Base-by-base conservation (phyloP, 1,284 basidiomycete species). In the Austroboletus novae-zelandiae region DNA sequence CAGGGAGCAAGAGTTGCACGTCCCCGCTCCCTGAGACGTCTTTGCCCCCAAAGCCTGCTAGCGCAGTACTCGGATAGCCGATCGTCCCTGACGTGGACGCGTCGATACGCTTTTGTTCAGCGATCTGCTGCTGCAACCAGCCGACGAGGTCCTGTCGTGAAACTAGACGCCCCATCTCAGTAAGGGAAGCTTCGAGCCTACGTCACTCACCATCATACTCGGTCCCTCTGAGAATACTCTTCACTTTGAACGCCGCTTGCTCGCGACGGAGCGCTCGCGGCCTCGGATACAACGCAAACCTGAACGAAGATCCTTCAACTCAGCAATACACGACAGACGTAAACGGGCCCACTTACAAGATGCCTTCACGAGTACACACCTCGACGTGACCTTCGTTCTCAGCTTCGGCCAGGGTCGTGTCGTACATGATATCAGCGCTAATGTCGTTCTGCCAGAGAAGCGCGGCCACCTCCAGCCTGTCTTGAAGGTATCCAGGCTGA, bases 391-490 rank as follows among this genome's bases (percentile, higher is more conserved):
- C 81, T 66, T 87, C 85, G 53, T 80, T 75, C 47, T 86, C 83
- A 7, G 71, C 66, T 52, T 83, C 81, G 3, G 73, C 71, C 39
- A 91, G 65, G 10, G 80, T 84, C 6, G 78, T 77, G 54, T 91
- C 89, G 61, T 94, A 94, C 83, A 93, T 91, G 53, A 94, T 71
- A 68, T 94, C 92, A 0, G 91, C 86, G 55, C 89, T 89, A 62
- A 94, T 92, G 45, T 81, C 81, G 59, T 90, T 77, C 55, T 83
- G 77, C 91, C 92, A 94, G 23, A 94, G 72, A 54, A 86, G 78
- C 3, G 86, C 74, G 9, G 84, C 86, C 14, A 93, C 77, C 61
- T 94, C 89, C 18, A 94, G 76, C 29, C 91, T 78, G 45, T 91
- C 88, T 53, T 84, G 78, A 25, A 94, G 70, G 60, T 85, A 78